Evolutionary conservation across 805 yeast species (phyloP), one percentile per base, ranked within the genome.

Genomic region (Jamesozyma gamospora): DNA sequence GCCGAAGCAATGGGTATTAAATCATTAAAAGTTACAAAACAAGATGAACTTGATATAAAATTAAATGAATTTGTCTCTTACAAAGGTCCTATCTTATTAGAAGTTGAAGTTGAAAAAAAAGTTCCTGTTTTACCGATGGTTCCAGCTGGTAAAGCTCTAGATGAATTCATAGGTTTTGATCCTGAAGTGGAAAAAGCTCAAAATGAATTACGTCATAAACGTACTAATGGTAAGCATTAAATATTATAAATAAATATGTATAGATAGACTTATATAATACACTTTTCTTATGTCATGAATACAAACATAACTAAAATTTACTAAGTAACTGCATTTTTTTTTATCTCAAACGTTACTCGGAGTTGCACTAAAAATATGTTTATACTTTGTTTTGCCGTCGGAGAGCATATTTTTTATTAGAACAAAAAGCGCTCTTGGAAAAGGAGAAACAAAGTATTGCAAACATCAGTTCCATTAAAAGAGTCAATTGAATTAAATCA

Each of bases 61-160:
- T 62, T 82, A 37, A 70, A 77, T 60, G 77, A 80, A 60, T 81
- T 87, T 71, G 67, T 92, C 43, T 82, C 72, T 41, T 70, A 74
- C 57, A 73, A 75, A 33, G 94, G 94, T 15, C 97, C 98, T 18
- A 82, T 88, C 34, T 72, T 92, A 57, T 66, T 90, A 56, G 98
- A 92, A 70, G 97, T 87, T 33, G 55, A 79, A 37, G 92, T 87
- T 26, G 97, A 88, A 67, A 77, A 77, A 72, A 70, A 74, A 57
- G 95, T 90, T 36, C 96, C 96, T 38, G 97, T 92, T 45, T 74
- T 92, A 61, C 98, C 98, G 41, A 87, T 92, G 94, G 97, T 92
- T 40, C 95, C 98, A 39, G 94, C 79, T 44, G 98, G 97, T 53
- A 85, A 83, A 63, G 95, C 83, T 47, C 72, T 92, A 55, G 90